Evolutionary conservation across 495 filamentous ascomycete genomes (phyloP).

Genomic region (Xylaria cubensis): DNA sequence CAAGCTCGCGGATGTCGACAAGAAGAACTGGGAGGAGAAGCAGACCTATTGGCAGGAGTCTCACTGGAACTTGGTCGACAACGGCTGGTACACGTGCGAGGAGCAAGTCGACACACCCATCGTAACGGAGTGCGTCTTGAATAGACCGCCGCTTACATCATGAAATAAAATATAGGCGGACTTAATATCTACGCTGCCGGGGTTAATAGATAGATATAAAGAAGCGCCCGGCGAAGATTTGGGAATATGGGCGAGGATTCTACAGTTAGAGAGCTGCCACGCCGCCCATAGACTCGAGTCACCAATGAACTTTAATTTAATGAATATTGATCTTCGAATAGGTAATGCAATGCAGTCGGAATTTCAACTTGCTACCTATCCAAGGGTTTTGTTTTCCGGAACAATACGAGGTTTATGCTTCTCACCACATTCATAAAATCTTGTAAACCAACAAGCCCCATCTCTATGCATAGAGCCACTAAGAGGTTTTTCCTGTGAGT

Average conservation of each 20-base stretch:
- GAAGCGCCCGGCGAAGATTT: neutral
- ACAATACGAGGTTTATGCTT: neutral
- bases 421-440: no score
- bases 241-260: neutral
- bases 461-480: neutral
- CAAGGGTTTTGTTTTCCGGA: neutral
- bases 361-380: neutral
- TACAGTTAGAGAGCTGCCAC: conserved; percentile 2
- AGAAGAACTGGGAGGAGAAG: conserved; percentile 79
- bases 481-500: neutral
- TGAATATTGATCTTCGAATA: neutral
- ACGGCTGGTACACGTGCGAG: conserved; percentile 74
- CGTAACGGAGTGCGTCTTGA: conserved; percentile 35
- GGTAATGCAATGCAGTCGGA: neutral
- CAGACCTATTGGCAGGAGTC: conserved; percentile 71
- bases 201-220: neutral
- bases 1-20: conserved; percentile 84
- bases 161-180: neutral
- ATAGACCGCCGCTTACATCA: neutral
- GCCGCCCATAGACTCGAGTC: conserved; percentile 4
- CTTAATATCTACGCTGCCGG: neutral
- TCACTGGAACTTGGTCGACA: conserved; percentile 67
- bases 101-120: conserved; percentile 45
- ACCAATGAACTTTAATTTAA: neutral
- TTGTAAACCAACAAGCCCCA: conserved; percentile 1